Percentiles rank a stretch among this genome's conserved stretches.
Conservation (phyloP, 371 early-diverging fungal genomes). For the Mortierella polycephala region DNA sequence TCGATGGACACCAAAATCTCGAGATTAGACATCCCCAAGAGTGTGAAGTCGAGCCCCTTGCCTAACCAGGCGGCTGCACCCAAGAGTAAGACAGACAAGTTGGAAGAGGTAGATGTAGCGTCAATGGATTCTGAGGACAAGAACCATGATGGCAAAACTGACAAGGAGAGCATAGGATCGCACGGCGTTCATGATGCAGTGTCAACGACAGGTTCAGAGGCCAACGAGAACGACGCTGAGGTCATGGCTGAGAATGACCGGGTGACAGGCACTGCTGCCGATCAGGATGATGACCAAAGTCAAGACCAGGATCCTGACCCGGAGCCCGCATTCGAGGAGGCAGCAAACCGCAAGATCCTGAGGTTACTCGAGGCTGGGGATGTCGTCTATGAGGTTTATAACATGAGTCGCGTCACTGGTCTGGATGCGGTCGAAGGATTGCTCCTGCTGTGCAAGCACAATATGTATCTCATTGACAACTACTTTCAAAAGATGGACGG, state of each 20-base stretch:
- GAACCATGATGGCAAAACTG: slow-evolving; percentile 25
- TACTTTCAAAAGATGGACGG: slow-evolving; percentile 77
- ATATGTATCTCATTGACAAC: slow-evolving; percentile 82
- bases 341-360: slow-evolving; percentile 77
- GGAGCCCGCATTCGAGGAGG: slow-evolving; percentile 72
- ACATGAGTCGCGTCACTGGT: slow-evolving; percentile 78
- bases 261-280: slow-evolving; percentile 1
- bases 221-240: slow-evolving; percentile 18
- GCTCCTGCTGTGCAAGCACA: slow-evolving; percentile 74
- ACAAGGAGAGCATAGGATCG: slow-evolving; percentile 18
- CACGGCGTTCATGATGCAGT: slow-evolving; percentile 13
- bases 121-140: slow-evolving; percentile 40
- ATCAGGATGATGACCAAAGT: slow-evolving; percentile 19
- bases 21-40: slow-evolving; percentile 47
- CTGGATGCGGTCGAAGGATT: slow-evolving; percentile 80
- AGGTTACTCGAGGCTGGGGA: slow-evolving; percentile 79
- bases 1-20: slow-evolving; percentile 46
- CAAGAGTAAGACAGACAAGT: slow-evolving; percentile 31
- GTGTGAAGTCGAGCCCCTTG: slow-evolving; percentile 37
- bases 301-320: slow-evolving; percentile 64
- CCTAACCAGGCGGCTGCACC: slow-evolving; percentile 11
- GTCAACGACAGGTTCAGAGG: slow-evolving; percentile 13
- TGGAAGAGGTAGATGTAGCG: slow-evolving; percentile 43
- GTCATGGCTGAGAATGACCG: slow-evolving; percentile 3
- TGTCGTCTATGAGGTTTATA: slow-evolving; percentile 77